Percentiles rank a stretch among this genome's conserved stretches.
Evolutionary conservation across 164 flowering plant species (phyloP).

Genomic region (Saururus chinensis): DNA sequence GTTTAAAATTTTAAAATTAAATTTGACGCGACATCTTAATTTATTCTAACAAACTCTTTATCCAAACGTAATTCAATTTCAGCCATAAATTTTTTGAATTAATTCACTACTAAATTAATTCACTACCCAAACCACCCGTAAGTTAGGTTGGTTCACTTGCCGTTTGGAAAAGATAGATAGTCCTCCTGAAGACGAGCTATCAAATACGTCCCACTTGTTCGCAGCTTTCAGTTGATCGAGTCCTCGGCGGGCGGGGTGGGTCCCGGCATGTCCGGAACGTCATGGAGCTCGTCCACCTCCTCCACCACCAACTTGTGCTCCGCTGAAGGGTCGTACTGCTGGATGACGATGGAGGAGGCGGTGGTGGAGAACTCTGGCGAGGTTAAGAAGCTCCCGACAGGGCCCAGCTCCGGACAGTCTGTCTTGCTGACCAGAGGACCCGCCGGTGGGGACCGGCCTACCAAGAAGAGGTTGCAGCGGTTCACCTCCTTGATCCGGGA

Average conservation of each 20-base stretch:
- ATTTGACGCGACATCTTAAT: too few relatives aligned
- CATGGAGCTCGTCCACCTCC: slow-evolving; percentile 7
- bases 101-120: too few relatives aligned
- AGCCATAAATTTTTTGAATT: too few relatives aligned
- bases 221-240: not conserved
- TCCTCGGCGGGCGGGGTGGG: not conserved
- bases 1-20: too few relatives aligned
- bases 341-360: slow-evolving; percentile 40
- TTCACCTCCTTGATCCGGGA: slow-evolving; percentile 10
- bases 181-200: too few relatives aligned
- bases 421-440: slow-evolving; percentile 7
- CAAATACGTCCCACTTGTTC: too few relatives aligned
- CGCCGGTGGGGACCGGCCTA: slow-evolving; percentile 31
- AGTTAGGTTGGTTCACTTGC: too few relatives aligned
- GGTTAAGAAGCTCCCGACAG: slow-evolving; percentile 32
- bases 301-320: slow-evolving; percentile 5
- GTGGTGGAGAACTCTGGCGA: slow-evolving; percentile 24
- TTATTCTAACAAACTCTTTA: too few relatives aligned
- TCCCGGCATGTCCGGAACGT: slow-evolving; percentile 15
- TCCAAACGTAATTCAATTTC: too few relatives aligned
- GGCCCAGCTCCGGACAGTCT: slow-evolving; percentile 44
- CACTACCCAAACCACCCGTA: too few relatives aligned
- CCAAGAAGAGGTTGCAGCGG: slow-evolving; percentile 33
- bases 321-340: slow-evolving; percentile 22
- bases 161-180: too few relatives aligned